Percentiles rank a stretch among this genome's conserved stretches.
Conservation (phyloP, 768 basidiomycete genomes). For the Macrolepiota albuminosa region DNA sequence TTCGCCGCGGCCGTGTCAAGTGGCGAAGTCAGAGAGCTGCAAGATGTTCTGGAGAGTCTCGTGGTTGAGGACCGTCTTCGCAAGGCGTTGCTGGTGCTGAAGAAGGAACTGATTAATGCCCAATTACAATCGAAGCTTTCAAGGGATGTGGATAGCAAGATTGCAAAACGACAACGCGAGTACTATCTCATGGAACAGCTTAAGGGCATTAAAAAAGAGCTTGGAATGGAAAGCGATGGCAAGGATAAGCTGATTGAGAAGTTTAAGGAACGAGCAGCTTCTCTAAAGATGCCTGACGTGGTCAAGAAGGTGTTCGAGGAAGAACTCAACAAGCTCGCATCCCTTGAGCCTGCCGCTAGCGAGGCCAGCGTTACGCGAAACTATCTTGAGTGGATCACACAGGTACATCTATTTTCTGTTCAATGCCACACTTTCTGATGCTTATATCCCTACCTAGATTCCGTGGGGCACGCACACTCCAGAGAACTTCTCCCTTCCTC, state of each 20-base stretch:
- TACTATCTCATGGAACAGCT: constrained; percentile 97
- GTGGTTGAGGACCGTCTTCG: constrained; percentile 85
- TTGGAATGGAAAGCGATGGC: constrained; percentile 92
- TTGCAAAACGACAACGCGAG: constrained; percentile 90
- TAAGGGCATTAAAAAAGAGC: constrained; percentile 93
- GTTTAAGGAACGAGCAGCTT: constrained; percentile 80
- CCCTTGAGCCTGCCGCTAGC: constrained; percentile 85
- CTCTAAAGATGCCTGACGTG: constrained; percentile 82
- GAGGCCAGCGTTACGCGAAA: constrained; percentile 94
- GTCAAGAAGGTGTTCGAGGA: constrained; percentile 96
- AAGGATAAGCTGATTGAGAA: constrained; percentile 94
- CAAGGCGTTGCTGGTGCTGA: constrained; percentile 87
- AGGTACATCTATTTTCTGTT: constrained; percentile 35
- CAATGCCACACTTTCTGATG: not conserved
- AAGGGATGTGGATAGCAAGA: constrained; percentile 90
- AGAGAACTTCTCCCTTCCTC: constrained; percentile 86
- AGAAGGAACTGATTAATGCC: constrained; percentile 97
- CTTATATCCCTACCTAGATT: constrained; percentile 40
- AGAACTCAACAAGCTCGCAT: constrained; percentile 85
- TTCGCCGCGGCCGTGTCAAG: constrained; percentile 95
- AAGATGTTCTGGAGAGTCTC: constrained; percentile 87
- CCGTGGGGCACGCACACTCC: constrained; percentile 96
- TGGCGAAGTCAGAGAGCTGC: constrained; percentile 88
- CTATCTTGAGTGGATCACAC: constrained; percentile 90
- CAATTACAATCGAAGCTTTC: constrained; percentile 91